Base-by-base conservation (phyloP, 768 basidiomycete genomes). In the Tylopilus rubrobrunneus region DNA sequence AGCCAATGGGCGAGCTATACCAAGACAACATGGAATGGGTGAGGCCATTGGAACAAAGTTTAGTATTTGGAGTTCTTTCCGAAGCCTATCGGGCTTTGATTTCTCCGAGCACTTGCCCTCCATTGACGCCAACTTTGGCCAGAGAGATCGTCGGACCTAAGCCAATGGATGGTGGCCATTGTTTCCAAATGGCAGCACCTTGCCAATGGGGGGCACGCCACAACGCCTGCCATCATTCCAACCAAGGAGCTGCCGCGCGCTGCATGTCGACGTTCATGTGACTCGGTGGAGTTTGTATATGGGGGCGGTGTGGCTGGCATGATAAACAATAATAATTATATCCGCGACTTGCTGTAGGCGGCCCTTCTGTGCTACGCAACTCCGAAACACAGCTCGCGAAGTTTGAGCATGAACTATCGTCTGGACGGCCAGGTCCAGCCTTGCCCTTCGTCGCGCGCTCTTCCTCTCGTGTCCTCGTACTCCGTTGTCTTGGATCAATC, bases 401-500 rank as follows among this genome's bases (percentile, higher is more conserved):
- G 25, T 5, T 25, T 5, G 5, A 25, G 25, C 5, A 25, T 2
- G 4, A 25, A 25, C 49, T 65, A 70, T 48, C 70, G 59, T 46
- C 66, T 66, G 10, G 62, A 1, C 56, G 62, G 28, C 58, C 45
- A 5, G 15, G 48, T 21, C 66, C 63, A 23, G 60, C 57, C 51
- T 53, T 68, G 17, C 58, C 64, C 44, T 56, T 68, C 14, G 59
- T 53, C 2, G 67, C 71, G 11, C 69, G 67, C 49, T 84, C 89
- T 64, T 93, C 91, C 62, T 92, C 87, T 62, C 77, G 82, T 25
- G 91, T 91, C 45, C 81, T 73, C 23, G 87, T 88, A 42, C 85
- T 78, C 51, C 91, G 72, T 45, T 81, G 79, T 54, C 91, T 73
- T 0, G 91, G 90, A 65, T 93, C 91, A 65, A 93, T 93, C 27